Evolutionary conservation across 2,329 filamentous ascomycete genomes (phyloP).

Genomic region (Penicillium brevicompactum): DNA sequence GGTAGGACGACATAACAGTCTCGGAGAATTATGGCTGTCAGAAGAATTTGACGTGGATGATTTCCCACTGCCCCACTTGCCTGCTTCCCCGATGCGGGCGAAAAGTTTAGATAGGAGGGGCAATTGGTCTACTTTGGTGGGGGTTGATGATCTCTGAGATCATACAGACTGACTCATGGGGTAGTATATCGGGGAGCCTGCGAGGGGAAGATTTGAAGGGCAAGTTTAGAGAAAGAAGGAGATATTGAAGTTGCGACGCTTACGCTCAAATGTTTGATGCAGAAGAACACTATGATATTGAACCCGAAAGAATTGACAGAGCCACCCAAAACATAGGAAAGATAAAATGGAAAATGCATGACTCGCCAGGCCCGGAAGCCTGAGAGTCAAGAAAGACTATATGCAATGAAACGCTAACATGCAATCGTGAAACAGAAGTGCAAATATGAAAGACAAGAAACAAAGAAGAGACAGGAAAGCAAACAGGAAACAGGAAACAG

Average conservation of each 20-base stretch:
- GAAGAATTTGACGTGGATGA: background rate
- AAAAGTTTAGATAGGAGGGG: conserved; percentile 4
- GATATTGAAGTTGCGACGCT: background rate
- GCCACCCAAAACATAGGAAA: conserved; percentile 1
- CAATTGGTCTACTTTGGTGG: background rate
- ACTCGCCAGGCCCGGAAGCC: background rate
- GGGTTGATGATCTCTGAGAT: background rate
- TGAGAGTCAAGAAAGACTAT: conserved; percentile 2
- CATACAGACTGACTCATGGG: background rate
- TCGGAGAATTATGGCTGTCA: background rate
- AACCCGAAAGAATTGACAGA: conserved; percentile 3
- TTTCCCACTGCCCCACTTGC: conserved; percentile 10
- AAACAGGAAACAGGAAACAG: background rate
- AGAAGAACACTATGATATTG: background rate
- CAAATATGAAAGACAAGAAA: background rate
- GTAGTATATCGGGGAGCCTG: background rate
- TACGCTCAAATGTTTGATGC: conserved; percentile 3
- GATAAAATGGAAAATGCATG: background rate
- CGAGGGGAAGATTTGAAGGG: too few species aligned
- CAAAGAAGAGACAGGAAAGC: background rate
- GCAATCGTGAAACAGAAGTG: conserved; percentile 4
- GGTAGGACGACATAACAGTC: background rate
- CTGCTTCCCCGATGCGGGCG: conserved; percentile 12
- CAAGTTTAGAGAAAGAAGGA: background rate
- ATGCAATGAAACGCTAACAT: conserved; percentile 10